A percentile compares a stretch with the other conserved stretches of the same genome.
phyloP scores from a whole-genome alignment of 179 eudicot species.

The Carnegiea gigantea region DNA sequence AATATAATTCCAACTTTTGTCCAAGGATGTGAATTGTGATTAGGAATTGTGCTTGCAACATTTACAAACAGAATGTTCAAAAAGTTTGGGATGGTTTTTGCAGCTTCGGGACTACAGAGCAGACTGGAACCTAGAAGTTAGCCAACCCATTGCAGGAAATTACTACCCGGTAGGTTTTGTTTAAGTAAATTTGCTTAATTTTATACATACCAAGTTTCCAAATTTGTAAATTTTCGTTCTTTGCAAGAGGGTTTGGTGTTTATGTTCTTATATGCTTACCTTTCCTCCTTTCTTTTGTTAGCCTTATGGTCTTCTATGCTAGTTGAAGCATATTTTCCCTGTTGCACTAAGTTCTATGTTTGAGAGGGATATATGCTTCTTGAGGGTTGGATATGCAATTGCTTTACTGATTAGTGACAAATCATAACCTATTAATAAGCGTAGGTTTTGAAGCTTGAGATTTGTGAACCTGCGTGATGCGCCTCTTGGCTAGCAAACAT shows the following conservation, averaged over 20 bases:
- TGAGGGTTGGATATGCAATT: conserved; percentile 2
- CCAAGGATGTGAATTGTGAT: no score
- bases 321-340: neutral
- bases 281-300: neutral
- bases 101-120: conserved; percentile 82
- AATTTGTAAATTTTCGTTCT: neutral
- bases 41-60: no score
- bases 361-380: neutral
- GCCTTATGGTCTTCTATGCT: no score
- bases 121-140: conserved; percentile 81
- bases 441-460: neutral
- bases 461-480: neutral
- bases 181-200: neutral
- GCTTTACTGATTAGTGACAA: neutral
- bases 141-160: conserved; percentile 86
- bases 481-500: neutral
- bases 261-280: neutral
- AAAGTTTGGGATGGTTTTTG: conserved; percentile 17
- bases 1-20: no score
- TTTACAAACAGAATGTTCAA: neutral
- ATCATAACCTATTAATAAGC: neutral
- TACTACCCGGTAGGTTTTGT: conserved; percentile 79
- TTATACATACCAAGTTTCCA: neutral
- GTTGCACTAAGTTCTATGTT: neutral
- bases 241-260: neutral